phyloP scores from a whole-genome alignment of 2,329 filamentous ascomycete genomes.

The Periconia sp. region DNA sequence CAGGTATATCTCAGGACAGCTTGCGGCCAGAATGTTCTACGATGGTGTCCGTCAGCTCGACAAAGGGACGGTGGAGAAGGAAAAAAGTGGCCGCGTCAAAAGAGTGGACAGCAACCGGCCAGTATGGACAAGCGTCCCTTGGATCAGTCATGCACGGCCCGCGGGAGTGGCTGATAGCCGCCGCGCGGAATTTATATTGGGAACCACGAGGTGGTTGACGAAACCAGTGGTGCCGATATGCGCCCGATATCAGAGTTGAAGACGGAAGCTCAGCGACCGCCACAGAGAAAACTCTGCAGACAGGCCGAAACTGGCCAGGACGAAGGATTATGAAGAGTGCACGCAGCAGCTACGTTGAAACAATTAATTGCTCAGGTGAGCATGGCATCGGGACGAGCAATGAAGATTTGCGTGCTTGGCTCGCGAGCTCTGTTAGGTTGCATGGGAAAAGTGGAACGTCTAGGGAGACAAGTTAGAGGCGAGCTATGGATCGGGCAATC shows the following conservation, averaged over 20 bases:
- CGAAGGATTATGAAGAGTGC: too few relatives aligned
- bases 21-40: conserved; percentile 43
- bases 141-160: conserved; percentile 3
- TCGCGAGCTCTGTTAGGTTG: conserved; percentile 25
- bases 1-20: too few relatives aligned
- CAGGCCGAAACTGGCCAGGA: too few relatives aligned
- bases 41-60: conserved; percentile 29
- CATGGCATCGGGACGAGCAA: too few relatives aligned
- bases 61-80: conserved; percentile 26
- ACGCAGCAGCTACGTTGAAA: too few relatives aligned
- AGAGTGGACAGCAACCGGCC: conserved; percentile 24
- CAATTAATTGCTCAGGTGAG: too few relatives aligned
- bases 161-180: conserved; percentile 12
- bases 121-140: conserved; percentile 9
- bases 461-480: conserved; percentile 27
- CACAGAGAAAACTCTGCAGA: too few relatives aligned
- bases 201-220: conserved; percentile 1
- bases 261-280: too few relatives aligned
- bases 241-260: too few relatives aligned
- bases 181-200: background rate
- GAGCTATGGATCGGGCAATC: conserved; percentile 34
- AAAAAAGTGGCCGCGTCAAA: conserved; percentile 22
- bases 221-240: background rate
- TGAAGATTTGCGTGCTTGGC: conserved; percentile 30
- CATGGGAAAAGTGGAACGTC: conserved; percentile 38